These are phyloP conservation scores for Stephania yunnanensis DNA, from an alignment of 164 flowering plant species.

Conservation along the genomic window DNA sequence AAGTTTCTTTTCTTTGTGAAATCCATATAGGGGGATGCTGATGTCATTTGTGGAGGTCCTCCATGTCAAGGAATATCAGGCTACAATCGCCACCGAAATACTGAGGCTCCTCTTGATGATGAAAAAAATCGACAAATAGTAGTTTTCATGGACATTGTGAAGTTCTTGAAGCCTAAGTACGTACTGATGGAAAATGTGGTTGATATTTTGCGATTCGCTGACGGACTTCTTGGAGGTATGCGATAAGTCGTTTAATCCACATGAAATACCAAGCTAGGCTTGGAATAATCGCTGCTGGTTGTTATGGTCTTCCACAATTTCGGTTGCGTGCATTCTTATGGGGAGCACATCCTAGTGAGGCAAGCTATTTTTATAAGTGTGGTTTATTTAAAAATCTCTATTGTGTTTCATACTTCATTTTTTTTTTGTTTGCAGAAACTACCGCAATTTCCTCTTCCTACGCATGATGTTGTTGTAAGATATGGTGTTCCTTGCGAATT, in stretches of 20 bases:
- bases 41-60: slow-evolving; percentile 64
- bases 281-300: slow-evolving; percentile 65
- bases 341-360: slow-evolving; percentile 53
- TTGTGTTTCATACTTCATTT: background rate
- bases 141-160: slow-evolving; percentile 56
- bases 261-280: slow-evolving; percentile 61
- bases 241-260: slow-evolving; percentile 46
- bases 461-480: slow-evolving; percentile 40
- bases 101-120: slow-evolving; percentile 45
- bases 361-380: slow-evolving; percentile 16
- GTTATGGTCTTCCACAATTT: slow-evolving; percentile 65
- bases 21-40: slow-evolving; percentile 48
- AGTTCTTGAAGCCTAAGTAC: slow-evolving; percentile 47
- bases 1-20: background rate
- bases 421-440: slow-evolving; percentile 30
- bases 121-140: slow-evolving; percentile 52
- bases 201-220: slow-evolving; percentile 46
- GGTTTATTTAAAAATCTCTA: slow-evolving; percentile 1
- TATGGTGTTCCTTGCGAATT: slow-evolving; percentile 48
- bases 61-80: slow-evolving; percentile 72
- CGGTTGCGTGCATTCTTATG: slow-evolving; percentile 51
- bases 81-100: slow-evolving; percentile 44
- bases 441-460: slow-evolving; percentile 57
- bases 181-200: slow-evolving; percentile 63
- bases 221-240: slow-evolving; percentile 51